phyloP scores from a whole-genome alignment of 257 asterid species.

The Jacaranda mimosifolia region DNA sequence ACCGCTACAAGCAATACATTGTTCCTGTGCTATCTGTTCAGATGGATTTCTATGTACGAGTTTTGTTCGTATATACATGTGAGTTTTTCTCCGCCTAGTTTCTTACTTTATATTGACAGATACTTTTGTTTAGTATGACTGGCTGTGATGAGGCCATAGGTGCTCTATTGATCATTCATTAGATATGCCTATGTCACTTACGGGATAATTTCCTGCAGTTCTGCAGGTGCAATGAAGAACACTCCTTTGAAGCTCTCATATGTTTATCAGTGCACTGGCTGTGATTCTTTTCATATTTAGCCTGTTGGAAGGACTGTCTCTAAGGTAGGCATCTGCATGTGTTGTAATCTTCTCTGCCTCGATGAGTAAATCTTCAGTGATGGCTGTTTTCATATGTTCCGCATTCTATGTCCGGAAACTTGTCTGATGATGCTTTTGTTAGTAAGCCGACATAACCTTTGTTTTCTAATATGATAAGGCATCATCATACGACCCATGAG shows the following conservation, averaged over 20 bases:
- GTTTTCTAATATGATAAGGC: too few relatives aligned
- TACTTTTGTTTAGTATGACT: not conserved
- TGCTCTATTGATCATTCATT: not conserved
- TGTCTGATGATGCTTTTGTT: too few relatives aligned
- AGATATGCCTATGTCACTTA: not conserved
- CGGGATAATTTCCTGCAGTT: slow-evolving; percentile 52
- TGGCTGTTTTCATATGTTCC: too few relatives aligned
- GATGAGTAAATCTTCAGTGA: too few relatives aligned
- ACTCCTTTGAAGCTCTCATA: slow-evolving; percentile 84
- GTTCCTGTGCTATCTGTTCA: slow-evolving; percentile 79
- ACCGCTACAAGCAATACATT: slow-evolving; percentile 75
- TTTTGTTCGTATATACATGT: slow-evolving; percentile 81
- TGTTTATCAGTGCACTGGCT: slow-evolving; percentile 77
- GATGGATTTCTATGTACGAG: slow-evolving; percentile 87
- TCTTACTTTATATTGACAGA: not conserved
- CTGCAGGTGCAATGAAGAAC: slow-evolving; percentile 76
- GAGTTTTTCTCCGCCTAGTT: slow-evolving; percentile 39
- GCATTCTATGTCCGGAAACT: too few relatives aligned
- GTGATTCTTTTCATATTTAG: slow-evolving; percentile 86
- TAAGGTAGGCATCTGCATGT: slow-evolving; percentile 49
- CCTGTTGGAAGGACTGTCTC: slow-evolving; percentile 71
- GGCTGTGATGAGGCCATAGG: not conserved
- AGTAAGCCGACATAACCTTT: too few relatives aligned
- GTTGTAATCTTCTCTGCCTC: not conserved
- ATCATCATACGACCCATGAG: too few relatives aligned